Conservation (phyloP, 1,284 basidiomycete genomes). For the Pseudozyma sp. region DNA sequence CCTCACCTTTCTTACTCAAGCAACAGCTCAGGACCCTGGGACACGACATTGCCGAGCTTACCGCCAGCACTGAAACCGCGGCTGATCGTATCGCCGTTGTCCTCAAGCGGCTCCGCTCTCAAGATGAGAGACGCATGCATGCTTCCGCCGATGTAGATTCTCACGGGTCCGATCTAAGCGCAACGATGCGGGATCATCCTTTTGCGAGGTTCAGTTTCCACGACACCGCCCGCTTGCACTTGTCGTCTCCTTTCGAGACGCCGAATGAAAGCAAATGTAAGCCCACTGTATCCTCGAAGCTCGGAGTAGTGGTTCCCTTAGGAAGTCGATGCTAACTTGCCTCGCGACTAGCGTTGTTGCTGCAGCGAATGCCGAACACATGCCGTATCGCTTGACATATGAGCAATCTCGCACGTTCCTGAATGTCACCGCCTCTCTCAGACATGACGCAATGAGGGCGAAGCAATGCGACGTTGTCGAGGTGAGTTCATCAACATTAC, state of each 20-base stretch:
- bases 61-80: constrained; percentile 8
- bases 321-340: not conserved
- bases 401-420: constrained; percentile 20
- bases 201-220: constrained; percentile 9
- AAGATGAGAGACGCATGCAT: not conserved
- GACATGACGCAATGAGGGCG: not conserved
- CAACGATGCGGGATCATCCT: constrained; percentile 4
- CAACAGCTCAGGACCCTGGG: constrained; percentile 2
- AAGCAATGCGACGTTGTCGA: constrained; percentile 16
- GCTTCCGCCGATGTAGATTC: not conserved
- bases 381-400: not conserved
- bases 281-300: not conserved
- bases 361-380: not conserved
- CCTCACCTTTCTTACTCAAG: not conserved
- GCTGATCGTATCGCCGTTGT: constrained; percentile 12
- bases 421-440: constrained; percentile 10
- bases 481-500: constrained; percentile 5
- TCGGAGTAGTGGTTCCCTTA: too few species aligned
- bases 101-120: constrained; percentile 5
- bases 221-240: not conserved
- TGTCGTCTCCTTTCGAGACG: not conserved
- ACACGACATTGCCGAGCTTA: constrained; percentile 11
- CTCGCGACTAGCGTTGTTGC: not conserved
- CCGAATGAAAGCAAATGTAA: not conserved
- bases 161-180: constrained; percentile 6